These are phyloP conservation scores for Tetracladium setigerum DNA, from an alignment of 495 filamentous ascomycete species.

Conservation along the genomic window DNA sequence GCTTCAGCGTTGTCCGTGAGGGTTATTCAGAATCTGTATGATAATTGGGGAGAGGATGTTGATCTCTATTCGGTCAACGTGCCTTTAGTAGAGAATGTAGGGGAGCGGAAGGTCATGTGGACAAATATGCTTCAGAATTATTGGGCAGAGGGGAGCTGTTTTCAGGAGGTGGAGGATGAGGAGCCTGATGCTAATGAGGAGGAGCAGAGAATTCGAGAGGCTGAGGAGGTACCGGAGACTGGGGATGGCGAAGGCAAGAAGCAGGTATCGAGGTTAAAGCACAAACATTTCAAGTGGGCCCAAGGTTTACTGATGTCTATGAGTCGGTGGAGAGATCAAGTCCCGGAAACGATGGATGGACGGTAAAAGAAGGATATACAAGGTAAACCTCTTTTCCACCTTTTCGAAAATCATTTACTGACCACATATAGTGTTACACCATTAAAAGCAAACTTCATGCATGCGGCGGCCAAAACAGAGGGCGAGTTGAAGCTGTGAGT, in stretches of 20 bases:
- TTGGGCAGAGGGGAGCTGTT: conserved; percentile 78
- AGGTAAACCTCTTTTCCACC: conserved; percentile 49
- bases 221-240: conserved; percentile 37
- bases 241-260: conserved; percentile 21
- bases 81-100: conserved; percentile 64
- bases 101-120: conserved; percentile 61
- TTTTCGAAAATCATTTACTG: background rate
- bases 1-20: conserved; percentile 62
- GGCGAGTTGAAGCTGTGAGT: conserved; percentile 91
- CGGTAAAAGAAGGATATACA: conserved; percentile 77
- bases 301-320: conserved; percentile 78
- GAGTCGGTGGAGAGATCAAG: conserved; percentile 68
- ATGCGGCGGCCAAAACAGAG: conserved; percentile 51
- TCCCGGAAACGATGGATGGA: conserved; percentile 93
- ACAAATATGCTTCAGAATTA: conserved; percentile 82
- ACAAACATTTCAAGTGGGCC: conserved; percentile 95
- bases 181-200: conserved; percentile 52
- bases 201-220: conserved; percentile 58
- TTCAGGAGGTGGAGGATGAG: conserved; percentile 62
- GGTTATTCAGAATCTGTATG: conserved; percentile 68
- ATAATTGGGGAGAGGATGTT: conserved; percentile 65
- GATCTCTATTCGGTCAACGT: conserved; percentile 87
- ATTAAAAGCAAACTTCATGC: conserved; percentile 87
- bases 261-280: conserved; percentile 37
- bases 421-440: conserved; percentile 64